These are phyloP conservation scores for Globisporangium polare DNA, from an alignment of 352 stramenopile genomes.

Conservation along the genomic window DNA sequence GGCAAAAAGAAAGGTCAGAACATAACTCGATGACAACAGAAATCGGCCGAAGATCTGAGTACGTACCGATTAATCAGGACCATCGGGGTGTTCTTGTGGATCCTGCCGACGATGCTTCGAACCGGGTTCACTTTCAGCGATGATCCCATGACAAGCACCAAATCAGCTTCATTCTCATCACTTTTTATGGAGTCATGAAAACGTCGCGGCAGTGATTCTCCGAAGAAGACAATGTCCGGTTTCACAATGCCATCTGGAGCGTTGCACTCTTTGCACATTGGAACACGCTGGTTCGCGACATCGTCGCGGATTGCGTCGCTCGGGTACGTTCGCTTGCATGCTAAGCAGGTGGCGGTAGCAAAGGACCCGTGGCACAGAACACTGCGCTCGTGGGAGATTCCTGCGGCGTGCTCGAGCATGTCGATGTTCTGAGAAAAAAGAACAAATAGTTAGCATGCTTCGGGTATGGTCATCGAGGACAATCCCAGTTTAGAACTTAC, in stretches of 20 bases:
- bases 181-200: slow-evolving; percentile 88
- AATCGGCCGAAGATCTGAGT: not conserved
- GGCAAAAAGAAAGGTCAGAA: not conserved
- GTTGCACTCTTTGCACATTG: slow-evolving; percentile 72
- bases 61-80: slow-evolving; percentile 76
- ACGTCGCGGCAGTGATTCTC: slow-evolving; percentile 88
- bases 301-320: slow-evolving; percentile 86
- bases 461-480: not conserved
- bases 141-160: slow-evolving; percentile 99
- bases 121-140: slow-evolving; percentile 97
- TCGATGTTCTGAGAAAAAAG: slow-evolving; percentile 95
- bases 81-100: slow-evolving; percentile 79
- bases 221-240: slow-evolving; percentile 98
- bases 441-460: not conserved
- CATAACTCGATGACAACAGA: not conserved
- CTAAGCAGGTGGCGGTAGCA: slow-evolving; percentile 88
- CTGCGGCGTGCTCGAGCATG: slow-evolving; percentile 93
- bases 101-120: slow-evolving; percentile 81
- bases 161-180: slow-evolving; percentile 86
- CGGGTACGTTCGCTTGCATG: slow-evolving; percentile 78
- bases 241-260: slow-evolving; percentile 92
- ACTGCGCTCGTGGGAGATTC: slow-evolving; percentile 85
- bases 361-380: slow-evolving; percentile 96
- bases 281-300: slow-evolving; percentile 71
- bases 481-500: slow-evolving; percentile 18